Conservation (phyloP, 2,329 filamentous ascomycete species). For the Verticillium longisporum region DNA sequence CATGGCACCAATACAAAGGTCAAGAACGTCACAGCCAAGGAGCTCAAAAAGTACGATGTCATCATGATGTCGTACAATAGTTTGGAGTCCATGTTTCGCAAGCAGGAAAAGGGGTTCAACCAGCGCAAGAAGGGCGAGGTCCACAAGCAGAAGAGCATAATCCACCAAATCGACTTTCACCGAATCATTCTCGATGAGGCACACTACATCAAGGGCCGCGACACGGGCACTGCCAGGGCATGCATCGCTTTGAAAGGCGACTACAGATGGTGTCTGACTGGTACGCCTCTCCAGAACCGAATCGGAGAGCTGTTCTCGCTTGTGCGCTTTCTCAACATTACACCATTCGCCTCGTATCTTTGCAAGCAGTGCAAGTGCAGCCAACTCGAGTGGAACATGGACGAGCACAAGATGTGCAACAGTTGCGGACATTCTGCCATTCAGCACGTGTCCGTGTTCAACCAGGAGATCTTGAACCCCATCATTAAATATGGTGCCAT, state of each 20-base stretch:
- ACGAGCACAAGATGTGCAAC: constrained; percentile 63
- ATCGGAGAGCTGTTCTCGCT: constrained; percentile 97
- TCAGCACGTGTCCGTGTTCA: constrained; percentile 61
- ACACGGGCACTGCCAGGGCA: constrained; percentile 86
- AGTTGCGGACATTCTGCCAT: constrained; percentile 46
- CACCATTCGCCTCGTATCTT: constrained; percentile 87
- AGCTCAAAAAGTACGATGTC: constrained; percentile 79
- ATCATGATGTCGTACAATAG: constrained; percentile 97
- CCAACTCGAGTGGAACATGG: constrained; percentile 75
- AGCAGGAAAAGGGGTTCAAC: constrained; percentile 79
- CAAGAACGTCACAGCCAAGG: constrained; percentile 67
- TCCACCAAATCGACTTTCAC: constrained; percentile 84
- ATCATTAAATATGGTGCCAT: constrained; percentile 56
- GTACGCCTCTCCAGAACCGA: constrained; percentile 91
- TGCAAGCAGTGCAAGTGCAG: constrained; percentile 83
- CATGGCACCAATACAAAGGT: constrained; percentile 84
- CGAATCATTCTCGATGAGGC: constrained; percentile 92
- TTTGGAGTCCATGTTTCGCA: constrained; percentile 85
- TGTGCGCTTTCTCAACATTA: constrained; percentile 81
- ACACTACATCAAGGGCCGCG: constrained; percentile 87
- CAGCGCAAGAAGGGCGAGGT: constrained; percentile 65
- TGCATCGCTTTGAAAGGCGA: constrained; percentile 84
- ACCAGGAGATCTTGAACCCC: constrained; percentile 89
- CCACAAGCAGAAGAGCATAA: constrained; percentile 70
- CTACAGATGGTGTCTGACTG: constrained; percentile 94